phyloP scores from a whole-genome alignment of 2,329 filamentous ascomycete species.

The Aureobasidium namibiae region DNA sequence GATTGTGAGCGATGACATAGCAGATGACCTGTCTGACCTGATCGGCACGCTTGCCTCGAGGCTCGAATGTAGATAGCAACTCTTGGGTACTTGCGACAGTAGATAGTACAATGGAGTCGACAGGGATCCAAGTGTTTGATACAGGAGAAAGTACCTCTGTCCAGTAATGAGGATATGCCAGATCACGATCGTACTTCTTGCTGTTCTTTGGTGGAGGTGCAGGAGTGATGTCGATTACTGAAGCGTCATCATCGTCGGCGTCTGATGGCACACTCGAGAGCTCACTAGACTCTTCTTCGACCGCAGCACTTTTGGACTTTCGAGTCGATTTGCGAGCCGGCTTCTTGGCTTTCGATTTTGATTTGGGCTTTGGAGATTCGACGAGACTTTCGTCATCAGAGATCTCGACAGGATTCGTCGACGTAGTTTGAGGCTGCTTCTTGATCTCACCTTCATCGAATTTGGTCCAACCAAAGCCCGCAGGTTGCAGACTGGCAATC shows the following conservation, averaged over 20 bases:
- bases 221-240: conserved; percentile 49
- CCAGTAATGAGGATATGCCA: conserved; percentile 88
- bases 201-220: conserved; percentile 34
- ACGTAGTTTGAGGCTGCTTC: conserved; percentile 18
- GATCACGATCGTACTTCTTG: conserved; percentile 61
- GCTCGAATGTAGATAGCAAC: conserved; percentile 66
- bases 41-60: conserved; percentile 73
- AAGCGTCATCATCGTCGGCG: conserved; percentile 41
- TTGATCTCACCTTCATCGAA: conserved; percentile 62
- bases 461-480: conserved; percentile 88
- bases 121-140: conserved; percentile 67
- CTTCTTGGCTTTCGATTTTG: conserved; percentile 15
- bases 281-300: conserved; percentile 38
- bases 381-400: conserved; percentile 15
- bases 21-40: conserved; percentile 82
- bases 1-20: conserved; percentile 75
- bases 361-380: neutral
- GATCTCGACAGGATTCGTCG: conserved; percentile 8
- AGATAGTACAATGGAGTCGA: conserved; percentile 64
- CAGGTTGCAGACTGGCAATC: conserved; percentile 74
- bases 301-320: conserved; percentile 34
- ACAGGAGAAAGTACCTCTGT: conserved; percentile 78
- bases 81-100: conserved; percentile 66
- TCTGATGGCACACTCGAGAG: conserved; percentile 36
- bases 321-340: conserved; percentile 20